phyloP scores from a whole-genome alignment of 1,284 basidiomycete species.

The Cryptococcus sp. region DNA sequence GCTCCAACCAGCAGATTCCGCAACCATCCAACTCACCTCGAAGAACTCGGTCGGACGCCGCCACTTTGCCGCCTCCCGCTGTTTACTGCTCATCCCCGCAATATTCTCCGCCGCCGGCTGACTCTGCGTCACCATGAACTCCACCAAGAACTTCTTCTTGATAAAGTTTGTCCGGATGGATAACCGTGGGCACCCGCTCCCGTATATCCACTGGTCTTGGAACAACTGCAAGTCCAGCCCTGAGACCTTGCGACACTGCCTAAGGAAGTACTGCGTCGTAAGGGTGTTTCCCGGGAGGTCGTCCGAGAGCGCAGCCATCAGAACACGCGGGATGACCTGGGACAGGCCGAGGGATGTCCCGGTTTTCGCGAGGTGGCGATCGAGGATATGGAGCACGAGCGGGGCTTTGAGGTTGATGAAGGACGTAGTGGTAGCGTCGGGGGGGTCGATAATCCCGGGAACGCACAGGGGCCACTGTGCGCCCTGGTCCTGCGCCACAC shows the following conservation, averaged over 20 bases:
- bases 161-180: slow-evolving; percentile 89
- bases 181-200: slow-evolving; percentile 92
- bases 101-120: slow-evolving; percentile 60
- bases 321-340: slow-evolving; percentile 91
- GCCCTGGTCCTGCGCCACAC: slow-evolving; percentile 81
- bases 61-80: slow-evolving; percentile 53
- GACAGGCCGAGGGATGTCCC: slow-evolving; percentile 92
- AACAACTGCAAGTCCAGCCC: slow-evolving; percentile 85
- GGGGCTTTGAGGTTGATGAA: slow-evolving; percentile 96
- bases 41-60: slow-evolving; percentile 83
- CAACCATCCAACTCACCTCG: slow-evolving; percentile 54
- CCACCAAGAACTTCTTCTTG: slow-evolving; percentile 95
- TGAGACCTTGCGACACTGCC: slow-evolving; percentile 90
- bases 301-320: slow-evolving; percentile 88
- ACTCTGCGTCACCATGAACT: slow-evolving; percentile 88
- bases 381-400: slow-evolving; percentile 91
- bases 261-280: slow-evolving; percentile 84
- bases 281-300: slow-evolving; percentile 81
- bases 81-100: slow-evolving; percentile 18
- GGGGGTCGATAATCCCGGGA: slow-evolving; percentile 74
- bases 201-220: slow-evolving; percentile 98
- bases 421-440: slow-evolving; percentile 67
- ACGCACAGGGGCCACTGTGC: slow-evolving; percentile 91
- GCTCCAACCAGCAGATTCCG: background rate
- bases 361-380: slow-evolving; percentile 87